phyloP scores from a whole-genome alignment of 2,329 filamentous ascomycete genomes.

The Penicillium sp. region DNA sequence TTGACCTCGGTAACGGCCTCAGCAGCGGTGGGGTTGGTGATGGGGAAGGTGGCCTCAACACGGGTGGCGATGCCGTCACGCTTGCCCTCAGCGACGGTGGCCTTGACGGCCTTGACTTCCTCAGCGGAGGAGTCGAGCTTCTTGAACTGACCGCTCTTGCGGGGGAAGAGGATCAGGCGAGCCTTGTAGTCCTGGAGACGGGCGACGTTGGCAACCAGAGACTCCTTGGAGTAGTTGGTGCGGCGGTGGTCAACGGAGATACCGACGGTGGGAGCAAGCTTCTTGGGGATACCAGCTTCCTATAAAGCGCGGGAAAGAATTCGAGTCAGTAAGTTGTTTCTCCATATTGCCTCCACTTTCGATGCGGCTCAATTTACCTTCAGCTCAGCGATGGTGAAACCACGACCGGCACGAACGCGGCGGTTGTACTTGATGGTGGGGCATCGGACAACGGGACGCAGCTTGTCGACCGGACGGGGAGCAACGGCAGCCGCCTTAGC shows the following conservation, averaged over 20 bases:
- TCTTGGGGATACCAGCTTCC: constrained; percentile 94
- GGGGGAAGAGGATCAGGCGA: constrained; percentile 96
- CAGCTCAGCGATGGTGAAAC: constrained; percentile 95
- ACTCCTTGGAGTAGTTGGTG: constrained; percentile 96
- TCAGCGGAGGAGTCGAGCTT: constrained; percentile 84
- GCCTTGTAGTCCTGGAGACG: constrained; percentile 97
- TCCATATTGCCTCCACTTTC: background rate
- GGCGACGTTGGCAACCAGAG: constrained; percentile 89
- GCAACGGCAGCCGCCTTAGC: constrained; percentile 94
- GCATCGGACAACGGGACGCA: constrained; percentile 95
- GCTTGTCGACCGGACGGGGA: constrained; percentile 94
- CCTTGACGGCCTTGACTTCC: constrained; percentile 70
- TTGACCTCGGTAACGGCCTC: constrained; percentile 71
- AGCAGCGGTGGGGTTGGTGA: constrained; percentile 60
- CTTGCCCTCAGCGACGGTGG: constrained; percentile 52
- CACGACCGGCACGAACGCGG: constrained; percentile 91
- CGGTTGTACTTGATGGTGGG: constrained; percentile 99
- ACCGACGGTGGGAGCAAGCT: constrained; percentile 91
- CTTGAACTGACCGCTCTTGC: constrained; percentile 91
- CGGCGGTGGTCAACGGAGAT: constrained; percentile 96
- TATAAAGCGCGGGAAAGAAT: constrained; percentile 43
- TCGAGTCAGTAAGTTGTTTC: constrained; percentile 9
- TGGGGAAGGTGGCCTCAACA: constrained; percentile 66
- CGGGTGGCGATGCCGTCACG: constrained; percentile 54
- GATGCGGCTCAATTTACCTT: constrained; percentile 66